Evolutionary conservation across 768 basidiomycete species (phyloP).

Genomic region (Suillus hirtellus): DNA sequence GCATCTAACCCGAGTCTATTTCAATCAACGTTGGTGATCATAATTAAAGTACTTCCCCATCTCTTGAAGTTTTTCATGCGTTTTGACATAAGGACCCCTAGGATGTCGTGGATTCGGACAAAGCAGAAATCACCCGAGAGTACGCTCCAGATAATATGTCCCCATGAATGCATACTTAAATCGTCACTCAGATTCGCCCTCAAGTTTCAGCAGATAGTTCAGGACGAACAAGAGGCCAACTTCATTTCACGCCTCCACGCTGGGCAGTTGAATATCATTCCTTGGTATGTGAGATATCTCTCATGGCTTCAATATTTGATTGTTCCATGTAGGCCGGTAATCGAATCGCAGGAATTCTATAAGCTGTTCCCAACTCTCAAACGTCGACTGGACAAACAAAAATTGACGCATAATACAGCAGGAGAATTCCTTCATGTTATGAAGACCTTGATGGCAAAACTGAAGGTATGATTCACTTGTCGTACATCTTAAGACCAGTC

Average conservation of each 20-base stretch:
- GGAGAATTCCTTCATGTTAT: constrained; percentile 56
- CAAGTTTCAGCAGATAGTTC: constrained; percentile 61
- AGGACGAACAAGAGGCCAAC: constrained; percentile 59
- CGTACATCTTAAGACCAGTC: background rate
- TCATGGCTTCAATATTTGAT: background rate
- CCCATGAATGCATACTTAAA: background rate
- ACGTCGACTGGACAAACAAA: constrained; percentile 47
- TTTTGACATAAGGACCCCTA: constrained; percentile 20
- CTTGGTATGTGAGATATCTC: constrained; percentile 41
- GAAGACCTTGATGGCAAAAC: constrained; percentile 67
- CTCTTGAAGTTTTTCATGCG: background rate
- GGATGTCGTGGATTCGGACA: constrained; percentile 67
- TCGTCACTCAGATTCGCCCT: constrained; percentile 44
- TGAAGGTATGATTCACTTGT: constrained; percentile 44
- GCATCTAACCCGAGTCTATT: constrained; percentile 58
- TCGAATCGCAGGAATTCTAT: constrained; percentile 63
- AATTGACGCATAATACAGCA: constrained; percentile 48
- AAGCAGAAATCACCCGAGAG: constrained; percentile 58
- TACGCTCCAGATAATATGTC: constrained; percentile 28
- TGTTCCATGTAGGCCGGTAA: constrained; percentile 43
- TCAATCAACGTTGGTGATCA: constrained; percentile 58
- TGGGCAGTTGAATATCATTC: constrained; percentile 56
- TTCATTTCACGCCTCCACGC: constrained; percentile 62
- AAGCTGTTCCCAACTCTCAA: constrained; percentile 49
- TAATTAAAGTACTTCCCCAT: constrained; percentile 51